These are phyloP conservation scores for Monosporozyma unispora DNA, from an alignment of 805 yeast species.

Conservation along the genomic window DNA sequence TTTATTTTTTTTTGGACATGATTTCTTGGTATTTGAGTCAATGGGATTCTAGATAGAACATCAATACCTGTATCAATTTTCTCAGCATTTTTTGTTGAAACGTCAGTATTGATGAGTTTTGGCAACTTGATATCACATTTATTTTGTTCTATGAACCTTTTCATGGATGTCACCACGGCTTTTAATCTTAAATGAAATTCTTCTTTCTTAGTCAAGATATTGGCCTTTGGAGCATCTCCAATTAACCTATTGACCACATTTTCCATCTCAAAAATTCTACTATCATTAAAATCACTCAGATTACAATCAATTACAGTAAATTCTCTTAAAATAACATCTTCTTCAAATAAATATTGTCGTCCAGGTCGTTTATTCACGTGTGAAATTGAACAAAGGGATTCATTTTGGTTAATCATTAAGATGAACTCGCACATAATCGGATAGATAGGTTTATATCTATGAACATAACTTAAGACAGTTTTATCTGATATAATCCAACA, in stretches of 20 bases:
- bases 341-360: conserved; percentile 10
- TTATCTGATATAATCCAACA: conserved; percentile 48
- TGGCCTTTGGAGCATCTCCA: conserved; percentile 5
- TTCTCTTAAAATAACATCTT: conserved; percentile 12
- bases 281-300: conserved; percentile 12
- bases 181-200: conserved; percentile 8
- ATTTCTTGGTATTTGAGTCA: no score
- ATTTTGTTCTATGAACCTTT: conserved; percentile 10
- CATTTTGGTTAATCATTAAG: conserved; percentile 13
- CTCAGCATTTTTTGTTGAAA: no score
- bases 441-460: conserved; percentile 21
- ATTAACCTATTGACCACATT: conserved; percentile 5
- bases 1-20: no score
- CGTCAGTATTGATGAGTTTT: no score
- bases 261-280: conserved; percentile 3
- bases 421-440: conserved; percentile 20
- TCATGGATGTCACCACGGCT: conserved; percentile 10
- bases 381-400: not conserved
- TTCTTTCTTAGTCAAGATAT: conserved; percentile 3
- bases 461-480: conserved; percentile 29
- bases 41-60: no score
- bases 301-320: conserved; percentile 10
- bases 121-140: not conserved
- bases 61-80: no score
- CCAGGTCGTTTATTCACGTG: conserved; percentile 5